Evolutionary conservation across 495 filamentous ascomycete species (phyloP), one percentile per base, ranked within the genome.

Genomic region (Penicillium malachiteum): DNA sequence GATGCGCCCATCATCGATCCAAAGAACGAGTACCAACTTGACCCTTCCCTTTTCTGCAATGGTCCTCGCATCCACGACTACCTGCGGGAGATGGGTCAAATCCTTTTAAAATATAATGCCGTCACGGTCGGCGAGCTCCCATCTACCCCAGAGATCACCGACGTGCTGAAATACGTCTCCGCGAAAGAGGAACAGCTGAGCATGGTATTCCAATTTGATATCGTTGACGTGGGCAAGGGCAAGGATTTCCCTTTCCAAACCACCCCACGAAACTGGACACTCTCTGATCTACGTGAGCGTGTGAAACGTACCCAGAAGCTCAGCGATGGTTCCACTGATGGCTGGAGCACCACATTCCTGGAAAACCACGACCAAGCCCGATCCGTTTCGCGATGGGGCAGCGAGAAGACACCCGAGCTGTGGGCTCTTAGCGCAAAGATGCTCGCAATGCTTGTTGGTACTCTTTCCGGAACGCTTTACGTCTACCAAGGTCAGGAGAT

Each of bases 401-500:
- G 49, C 18, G 73, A 81, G 41, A 77, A 79, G 34, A 72, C 57
- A 17, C 76, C 79, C 34, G 59, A 72, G 30, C 70, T 67, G 18
- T 70, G 81, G 14, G 73, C 68, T 21, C 56, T 69, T 1, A 71
- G 76, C 40, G 78, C 80, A 0, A 84, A 83, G 42, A 66, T 84
- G 50, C 68, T 84, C 10, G 69, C 71, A n/a, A 62, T 83, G 50
- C 75, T 83, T 68, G 67, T 76, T 41, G 73, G 77, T 0, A 82
- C 73, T 6, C 66, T 81, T 3, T 69, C 66, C 1, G 81, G 81
- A 0, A 84, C 81, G 7, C 53, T 81, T 14, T 84, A 70, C 50
- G 67, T 84, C 17, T 84, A 84, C 58, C 81, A 84, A 56, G 81
- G 81, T 31, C 73, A 84, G 54, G 81, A 84, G 58, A 67, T 84